Base-by-base conservation (phyloP, 805 yeast genomes). In the Maudiozyma turicensis region DNA sequence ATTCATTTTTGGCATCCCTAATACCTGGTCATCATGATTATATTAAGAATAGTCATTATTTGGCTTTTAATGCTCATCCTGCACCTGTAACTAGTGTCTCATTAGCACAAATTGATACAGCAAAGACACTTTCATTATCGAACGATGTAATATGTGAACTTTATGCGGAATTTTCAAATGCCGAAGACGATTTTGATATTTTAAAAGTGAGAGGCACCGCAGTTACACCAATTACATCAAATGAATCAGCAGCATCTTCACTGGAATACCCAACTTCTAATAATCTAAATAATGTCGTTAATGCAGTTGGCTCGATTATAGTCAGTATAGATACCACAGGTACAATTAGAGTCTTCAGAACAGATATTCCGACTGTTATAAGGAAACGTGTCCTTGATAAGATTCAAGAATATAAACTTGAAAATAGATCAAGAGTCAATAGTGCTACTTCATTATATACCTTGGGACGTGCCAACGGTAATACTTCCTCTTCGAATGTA, bases 261-360 rank as follows among this genome's bases (percentile, higher is more conserved):
- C 13, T 7, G 5, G 33, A 35, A 5, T 20, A 31, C 15, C n/a
- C 8, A 13, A 30, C 11, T 2, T 5, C 45, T 10, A 9, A n/a
- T 20, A 37, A 44, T 34, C 29, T 45, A 14, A 26, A 67, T 33
- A 57, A 65, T 20, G 60, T 59, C 31, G 61, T 57, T 15, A 62
- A 64, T 11, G 58, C 60, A 8, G 65, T 71, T 39, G 74, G 74
- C 0, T 57, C 66, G 0, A 81, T 88, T 42, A 77, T 88, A 13
- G 81, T 89, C 2, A 82, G 93, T 0, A 80, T 91, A 0, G 97
- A 89, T 64, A 77, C 77, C 49, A 66, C 71, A 26, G 96, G 96
- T 0, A 55, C 74, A 2, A 84, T 89, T 32, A 67, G 93, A 43
- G 84, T 89, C 0, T 86, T 85, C 62, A 72, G 97, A 59, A 83